These are phyloP conservation scores for Acanthamoeba royreba DNA, from an alignment of 208 protist species.

Conservation along the genomic window DNA sequence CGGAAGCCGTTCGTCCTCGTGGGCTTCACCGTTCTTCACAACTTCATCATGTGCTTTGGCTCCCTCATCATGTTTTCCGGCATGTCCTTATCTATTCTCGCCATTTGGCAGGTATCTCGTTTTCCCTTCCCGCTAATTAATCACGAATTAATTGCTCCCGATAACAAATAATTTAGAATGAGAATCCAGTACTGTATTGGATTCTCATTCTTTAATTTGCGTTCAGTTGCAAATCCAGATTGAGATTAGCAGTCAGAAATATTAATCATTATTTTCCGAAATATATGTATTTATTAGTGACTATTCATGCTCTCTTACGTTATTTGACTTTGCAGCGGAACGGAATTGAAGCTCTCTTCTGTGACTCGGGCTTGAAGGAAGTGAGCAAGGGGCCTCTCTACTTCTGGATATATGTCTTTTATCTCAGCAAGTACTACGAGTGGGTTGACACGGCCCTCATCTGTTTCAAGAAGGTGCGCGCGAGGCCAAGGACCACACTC, in stretches of 20 bases:
- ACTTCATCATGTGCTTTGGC: constrained; percentile 2
- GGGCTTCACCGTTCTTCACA: neutral
- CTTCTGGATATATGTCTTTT: constrained; percentile 52
- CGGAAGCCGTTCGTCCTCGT: neutral
- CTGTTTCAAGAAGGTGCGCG: constrained; percentile 52
- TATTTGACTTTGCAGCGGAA: neutral
- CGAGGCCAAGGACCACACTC: too few relatives aligned
- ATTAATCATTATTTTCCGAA: neutral
- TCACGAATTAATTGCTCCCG: neutral
- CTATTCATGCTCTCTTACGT: neutral
- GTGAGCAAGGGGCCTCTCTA: constrained; percentile 22
- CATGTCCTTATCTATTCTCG: constrained; percentile 24
- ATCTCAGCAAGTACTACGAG: constrained; percentile 59
- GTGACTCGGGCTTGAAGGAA: neutral
- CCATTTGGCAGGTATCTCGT: neutral
- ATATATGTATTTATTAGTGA: neutral
- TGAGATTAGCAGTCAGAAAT: too few relatives aligned
- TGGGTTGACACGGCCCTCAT: constrained; percentile 65
- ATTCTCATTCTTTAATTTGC: too few relatives aligned
- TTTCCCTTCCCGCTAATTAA: neutral
- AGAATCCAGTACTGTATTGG: too few relatives aligned
- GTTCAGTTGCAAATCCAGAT: too few relatives aligned
- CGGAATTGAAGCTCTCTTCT: neutral
- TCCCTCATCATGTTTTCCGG: constrained; percentile 21
- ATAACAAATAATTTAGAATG: too few relatives aligned